Conservation (phyloP, 768 basidiomycete genomes). For the Lentinula sp. region DNA sequence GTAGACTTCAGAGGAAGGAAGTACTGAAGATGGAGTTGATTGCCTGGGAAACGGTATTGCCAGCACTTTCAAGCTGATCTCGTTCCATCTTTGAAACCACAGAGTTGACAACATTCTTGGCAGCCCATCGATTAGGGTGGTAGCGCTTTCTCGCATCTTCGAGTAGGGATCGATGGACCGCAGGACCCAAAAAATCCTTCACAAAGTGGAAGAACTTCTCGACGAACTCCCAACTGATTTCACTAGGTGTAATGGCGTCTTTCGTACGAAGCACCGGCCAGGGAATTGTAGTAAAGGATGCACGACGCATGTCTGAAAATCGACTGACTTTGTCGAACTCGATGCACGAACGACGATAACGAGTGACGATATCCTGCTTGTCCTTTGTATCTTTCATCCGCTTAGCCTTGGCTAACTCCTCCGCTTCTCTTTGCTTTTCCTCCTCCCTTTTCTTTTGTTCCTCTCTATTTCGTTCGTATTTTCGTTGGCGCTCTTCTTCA, state of each 20-base stretch:
- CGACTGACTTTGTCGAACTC: background rate
- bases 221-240: background rate
- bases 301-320: background rate
- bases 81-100: background rate
- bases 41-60: background rate
- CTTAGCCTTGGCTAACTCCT: background rate
- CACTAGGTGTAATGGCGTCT: background rate
- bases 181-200: background rate
- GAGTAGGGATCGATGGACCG: background rate
- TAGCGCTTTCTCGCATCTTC: background rate
- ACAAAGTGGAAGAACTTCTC: background rate
- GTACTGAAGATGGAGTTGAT: background rate
- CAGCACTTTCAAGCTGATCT: background rate
- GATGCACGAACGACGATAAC: background rate
- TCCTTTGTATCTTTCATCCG: background rate
- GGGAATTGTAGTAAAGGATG: background rate
- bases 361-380: background rate
- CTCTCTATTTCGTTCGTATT: background rate
- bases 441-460: background rate
- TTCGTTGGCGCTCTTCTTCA: background rate
- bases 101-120: background rate
- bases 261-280: background rate
- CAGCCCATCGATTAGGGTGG: constrained; percentile 1
- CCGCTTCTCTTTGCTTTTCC: background rate
- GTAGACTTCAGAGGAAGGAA: background rate